phyloP scores from a whole-genome alignment of 2,329 filamentous ascomycete species.

The Arthrobotrys musiformis region DNA sequence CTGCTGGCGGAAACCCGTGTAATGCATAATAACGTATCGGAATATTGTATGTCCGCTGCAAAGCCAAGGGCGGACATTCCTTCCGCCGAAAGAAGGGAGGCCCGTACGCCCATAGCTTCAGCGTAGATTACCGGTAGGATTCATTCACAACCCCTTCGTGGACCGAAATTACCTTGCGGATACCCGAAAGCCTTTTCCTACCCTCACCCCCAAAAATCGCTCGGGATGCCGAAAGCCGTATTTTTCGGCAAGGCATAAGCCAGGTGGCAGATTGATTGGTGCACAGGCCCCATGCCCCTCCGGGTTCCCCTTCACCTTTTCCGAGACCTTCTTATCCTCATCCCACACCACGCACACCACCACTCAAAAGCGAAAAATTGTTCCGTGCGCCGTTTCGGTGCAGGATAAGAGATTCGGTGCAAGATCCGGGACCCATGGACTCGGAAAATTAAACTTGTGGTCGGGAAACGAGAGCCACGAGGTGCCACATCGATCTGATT shows the following conservation, averaged over 20 bases:
- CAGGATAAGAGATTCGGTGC: slow-evolving; percentile 31
- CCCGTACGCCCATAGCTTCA: slow-evolving; percentile 16
- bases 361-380: too few species aligned
- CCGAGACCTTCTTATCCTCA: slow-evolving; percentile 26
- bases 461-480: slow-evolving; percentile 37
- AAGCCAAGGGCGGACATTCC: slow-evolving; percentile 3
- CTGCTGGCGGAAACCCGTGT: slow-evolving; percentile 32
- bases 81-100: slow-evolving; percentile 23
- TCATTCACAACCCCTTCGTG: slow-evolving; percentile 10
- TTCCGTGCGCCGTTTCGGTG: slow-evolving; percentile 37
- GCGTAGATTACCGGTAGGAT: slow-evolving; percentile 43
- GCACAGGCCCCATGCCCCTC: slow-evolving; percentile 8
- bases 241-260: slow-evolving; percentile 26
- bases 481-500: slow-evolving; percentile 1
- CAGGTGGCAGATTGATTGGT: slow-evolving; percentile 43
- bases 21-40: slow-evolving; percentile 22
- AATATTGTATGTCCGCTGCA: slow-evolving; percentile 51
- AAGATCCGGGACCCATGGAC: slow-evolving; percentile 26
- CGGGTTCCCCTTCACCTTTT: slow-evolving; percentile 11
- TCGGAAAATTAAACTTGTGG: slow-evolving; percentile 43
- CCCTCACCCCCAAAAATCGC: slow-evolving; percentile 19
- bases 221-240: slow-evolving; percentile 46
- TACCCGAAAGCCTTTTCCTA: too few species aligned
- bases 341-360: too few species aligned
- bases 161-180: slow-evolving; percentile 32